These are phyloP conservation scores for Hapsidospora chrysogenum DNA, from an alignment of 495 filamentous ascomycete genomes.

Conservation along the genomic window DNA sequence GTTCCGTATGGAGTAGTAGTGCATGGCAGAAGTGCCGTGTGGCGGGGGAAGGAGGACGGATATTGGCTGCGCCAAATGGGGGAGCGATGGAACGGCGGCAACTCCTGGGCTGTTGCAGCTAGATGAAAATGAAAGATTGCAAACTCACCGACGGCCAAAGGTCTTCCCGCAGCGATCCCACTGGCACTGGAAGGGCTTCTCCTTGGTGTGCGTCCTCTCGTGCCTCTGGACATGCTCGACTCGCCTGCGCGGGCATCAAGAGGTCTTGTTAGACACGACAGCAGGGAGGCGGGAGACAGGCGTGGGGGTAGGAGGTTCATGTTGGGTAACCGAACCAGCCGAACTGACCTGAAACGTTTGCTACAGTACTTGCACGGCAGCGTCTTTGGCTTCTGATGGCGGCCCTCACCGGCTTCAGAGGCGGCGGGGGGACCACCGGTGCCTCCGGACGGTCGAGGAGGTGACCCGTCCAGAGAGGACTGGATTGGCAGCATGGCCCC, in stretches of 20 bases:
- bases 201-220: conserved; percentile 44
- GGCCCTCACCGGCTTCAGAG: conserved; percentile 26
- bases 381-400: conserved; percentile 35
- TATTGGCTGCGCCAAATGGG: too few species aligned
- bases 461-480: conserved; percentile 29
- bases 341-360: conserved; percentile 35
- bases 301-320: background rate
- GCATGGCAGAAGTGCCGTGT: too few species aligned
- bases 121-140: conserved; percentile 8
- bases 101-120: background rate
- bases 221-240: conserved; percentile 44
- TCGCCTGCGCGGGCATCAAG: conserved; percentile 22
- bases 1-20: too few species aligned
- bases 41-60: too few species aligned
- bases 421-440: conserved; percentile 1
- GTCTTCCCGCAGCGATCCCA: conserved; percentile 38
- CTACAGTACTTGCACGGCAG: conserved; percentile 38
- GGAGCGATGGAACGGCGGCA: background rate
- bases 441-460: background rate
- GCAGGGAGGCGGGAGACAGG: conserved; percentile 11
- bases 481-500: conserved; percentile 25
- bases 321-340: conserved; percentile 8
- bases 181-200: conserved; percentile 38
- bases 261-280: conserved; percentile 4
- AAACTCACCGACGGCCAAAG: conserved; percentile 39